These are phyloP conservation scores for Pichia norvegensis DNA, from an alignment of 1,139 yeast genomes.

Conservation along the genomic window DNA sequence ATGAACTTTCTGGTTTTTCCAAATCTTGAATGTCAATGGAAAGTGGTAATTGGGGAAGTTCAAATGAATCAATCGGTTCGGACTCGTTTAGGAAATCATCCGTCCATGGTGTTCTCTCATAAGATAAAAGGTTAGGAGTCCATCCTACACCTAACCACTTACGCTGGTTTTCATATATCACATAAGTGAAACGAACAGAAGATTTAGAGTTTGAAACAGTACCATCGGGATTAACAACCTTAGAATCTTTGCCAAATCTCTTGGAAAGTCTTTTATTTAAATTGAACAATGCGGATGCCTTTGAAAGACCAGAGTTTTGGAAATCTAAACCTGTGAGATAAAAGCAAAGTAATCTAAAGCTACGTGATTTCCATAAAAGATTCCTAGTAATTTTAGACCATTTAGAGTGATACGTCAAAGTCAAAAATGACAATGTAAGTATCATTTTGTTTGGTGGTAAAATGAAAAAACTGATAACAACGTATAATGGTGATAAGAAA, in stretches of 20 bases:
- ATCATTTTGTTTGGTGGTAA: constrained; percentile 66
- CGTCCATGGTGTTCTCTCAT: constrained; percentile 95
- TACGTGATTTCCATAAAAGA: constrained; percentile 73
- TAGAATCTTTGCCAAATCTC: constrained; percentile 12
- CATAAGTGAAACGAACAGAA: constrained; percentile 84
- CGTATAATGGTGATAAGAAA: constrained; percentile 76
- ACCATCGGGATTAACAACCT: constrained; percentile 16
- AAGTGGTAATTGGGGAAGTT: constrained; percentile 52
- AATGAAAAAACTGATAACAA: constrained; percentile 57
- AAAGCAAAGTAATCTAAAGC: constrained; percentile 62
- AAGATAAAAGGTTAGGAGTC: constrained; percentile 85
- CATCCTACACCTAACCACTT: constrained; percentile 98
- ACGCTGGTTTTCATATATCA: constrained; percentile 91
- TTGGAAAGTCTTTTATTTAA: constrained; percentile 30
- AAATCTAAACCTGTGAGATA: constrained; percentile 85
- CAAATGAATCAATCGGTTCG: constrained; percentile 65
- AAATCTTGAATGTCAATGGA: constrained; percentile 13
- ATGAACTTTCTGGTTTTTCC: constrained; percentile 37
- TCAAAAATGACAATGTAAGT: constrained; percentile 50
- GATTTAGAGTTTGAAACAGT: constrained; percentile 18
- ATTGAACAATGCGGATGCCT: constrained; percentile 26
- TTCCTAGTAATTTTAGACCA: constrained; percentile 76
- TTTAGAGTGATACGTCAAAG: constrained; percentile 78
- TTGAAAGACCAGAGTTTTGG: constrained; percentile 39
- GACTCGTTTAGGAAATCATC: constrained; percentile 90